Base-by-base conservation (phyloP, 352 stramenopile genomes). In the Aphanomyces cochlioides region DNA sequence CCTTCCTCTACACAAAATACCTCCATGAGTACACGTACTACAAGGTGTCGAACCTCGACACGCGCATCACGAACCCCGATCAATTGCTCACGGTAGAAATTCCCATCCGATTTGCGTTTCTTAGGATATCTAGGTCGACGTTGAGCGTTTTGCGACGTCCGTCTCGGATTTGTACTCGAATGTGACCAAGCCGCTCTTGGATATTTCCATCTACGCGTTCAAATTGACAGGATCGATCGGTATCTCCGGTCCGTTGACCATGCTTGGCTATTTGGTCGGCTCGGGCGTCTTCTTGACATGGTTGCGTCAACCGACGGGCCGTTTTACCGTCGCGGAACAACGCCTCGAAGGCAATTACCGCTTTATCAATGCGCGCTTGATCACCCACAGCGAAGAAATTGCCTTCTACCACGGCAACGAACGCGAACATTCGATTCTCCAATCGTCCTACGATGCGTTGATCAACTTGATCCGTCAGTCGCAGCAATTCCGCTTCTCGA, bases 391-490 rank as follows among this genome's bases (percentile, higher is more conserved):
- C 60, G 89, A 97, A 75, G 87, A 93, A 65, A 94, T 97, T 58
- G 89, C 89, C 8, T 97, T 97, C 66, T 96, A 96, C 78, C 90
- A 94, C 58, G 90, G 90, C 59, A 95, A 95, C 61, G 78, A 90
- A 7, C 82, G 88, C 10, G 90, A 97, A 68, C 87, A 90, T 66
- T 74, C 74, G 39, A 89, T 94, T 50, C 56, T 93, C 34, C 82
- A 93, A 66, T 72, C 88, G 69, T 88, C 80, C 34, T 93, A 94
- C 72, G 72, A 73, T 34, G 67, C 74, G 19, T 69, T 96, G 15
- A 83, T 89, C 43, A 76, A 83, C 34, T 72, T 93, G 47, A 75
- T 93, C 56, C 82, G 85, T 41, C 78, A 81, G 60, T 89, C 83
- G 67, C 83, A 91, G 74, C 84, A 93, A 73, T 96, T 96, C 78